Percentiles rank a stretch among this genome's conserved stretches.
Evolutionary conservation across 1,284 basidiomycete genomes (phyloP).

Genomic region (Xerocomus nothofagi): DNA sequence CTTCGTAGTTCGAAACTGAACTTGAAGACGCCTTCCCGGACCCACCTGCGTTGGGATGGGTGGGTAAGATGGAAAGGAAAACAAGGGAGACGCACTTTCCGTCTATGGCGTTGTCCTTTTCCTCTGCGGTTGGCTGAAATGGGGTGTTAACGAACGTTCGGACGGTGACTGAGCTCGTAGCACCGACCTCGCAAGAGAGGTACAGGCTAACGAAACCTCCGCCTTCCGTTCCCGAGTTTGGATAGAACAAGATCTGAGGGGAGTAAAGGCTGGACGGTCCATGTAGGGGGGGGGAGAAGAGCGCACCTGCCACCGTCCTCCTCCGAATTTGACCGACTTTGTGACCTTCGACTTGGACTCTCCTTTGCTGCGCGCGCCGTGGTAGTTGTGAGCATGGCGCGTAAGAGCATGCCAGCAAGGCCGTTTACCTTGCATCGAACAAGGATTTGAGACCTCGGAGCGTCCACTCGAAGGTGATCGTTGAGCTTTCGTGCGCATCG

Average conservation of each 20-base stretch:
- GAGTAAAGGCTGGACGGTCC: neutral
- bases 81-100: conserved; percentile 46
- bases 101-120: conserved; percentile 66
- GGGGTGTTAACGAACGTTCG: conserved; percentile 14
- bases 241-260: conserved; percentile 72
- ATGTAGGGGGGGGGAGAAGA: neutral
- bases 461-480: conserved; percentile 76
- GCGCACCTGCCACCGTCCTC: conserved; percentile 68
- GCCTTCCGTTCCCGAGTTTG: conserved; percentile 66
- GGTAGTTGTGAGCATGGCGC: neutral
- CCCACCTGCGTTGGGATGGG: conserved; percentile 53
- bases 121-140: conserved; percentile 68
- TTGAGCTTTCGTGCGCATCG: conserved; percentile 52
- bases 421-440: conserved; percentile 73
- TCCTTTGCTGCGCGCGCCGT: conserved; percentile 47
- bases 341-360: conserved; percentile 71
- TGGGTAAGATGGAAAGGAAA: neutral
- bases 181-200: conserved; percentile 74
- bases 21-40: conserved; percentile 79
- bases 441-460: conserved; percentile 64
- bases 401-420: conserved; percentile 5
- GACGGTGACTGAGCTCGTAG: neutral
- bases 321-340: conserved; percentile 65
- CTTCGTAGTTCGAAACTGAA: conserved; percentile 83
- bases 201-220: conserved; percentile 70